Evolutionary conservation across 2,329 filamentous ascomycete species (phyloP).

Genomic region (Aspergillus viridinutans): DNA sequence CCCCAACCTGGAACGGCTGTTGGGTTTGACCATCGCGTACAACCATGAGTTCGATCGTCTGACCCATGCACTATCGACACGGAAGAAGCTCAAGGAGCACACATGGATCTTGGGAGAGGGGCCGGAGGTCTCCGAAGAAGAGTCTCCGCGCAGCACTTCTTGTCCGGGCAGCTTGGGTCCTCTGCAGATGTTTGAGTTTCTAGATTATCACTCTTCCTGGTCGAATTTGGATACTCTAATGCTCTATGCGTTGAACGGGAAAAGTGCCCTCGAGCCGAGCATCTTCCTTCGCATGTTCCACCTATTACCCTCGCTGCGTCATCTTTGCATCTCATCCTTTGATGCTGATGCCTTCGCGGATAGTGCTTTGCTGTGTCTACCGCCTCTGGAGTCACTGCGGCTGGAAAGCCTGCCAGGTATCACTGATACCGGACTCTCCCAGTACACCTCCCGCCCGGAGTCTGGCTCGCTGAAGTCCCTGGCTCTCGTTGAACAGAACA

Average conservation of each 20-base stretch:
- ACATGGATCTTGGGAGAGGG: slow-evolving; percentile 53
- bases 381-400: slow-evolving; percentile 49
- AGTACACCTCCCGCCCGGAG: slow-evolving; percentile 46
- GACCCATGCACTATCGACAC: slow-evolving; percentile 53
- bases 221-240: slow-evolving; percentile 50
- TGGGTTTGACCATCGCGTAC: slow-evolving; percentile 52
- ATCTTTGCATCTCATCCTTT: slow-evolving; percentile 54
- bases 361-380: slow-evolving; percentile 50
- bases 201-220: slow-evolving; percentile 52
- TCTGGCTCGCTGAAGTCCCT: slow-evolving; percentile 45
- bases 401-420: slow-evolving; percentile 54
- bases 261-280: slow-evolving; percentile 49
- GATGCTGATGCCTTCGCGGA: slow-evolving; percentile 53
- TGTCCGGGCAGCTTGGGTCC: slow-evolving; percentile 46
- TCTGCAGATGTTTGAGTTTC: slow-evolving; percentile 49
- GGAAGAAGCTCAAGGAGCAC: slow-evolving; percentile 51
- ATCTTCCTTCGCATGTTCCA: slow-evolving; percentile 52
- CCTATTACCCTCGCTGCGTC: slow-evolving; percentile 49
- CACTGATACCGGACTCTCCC: slow-evolving; percentile 52
- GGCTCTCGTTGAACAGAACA: slow-evolving; percentile 50
- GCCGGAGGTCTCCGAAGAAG: slow-evolving; percentile 35
- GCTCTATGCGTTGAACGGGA: slow-evolving; percentile 44
- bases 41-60: slow-evolving; percentile 52
- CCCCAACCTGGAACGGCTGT: slow-evolving; percentile 53
- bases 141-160: slow-evolving; percentile 33